phyloP scores from a whole-genome alignment of 768 basidiomycete genomes.

The Russula griseocarnosa region DNA sequence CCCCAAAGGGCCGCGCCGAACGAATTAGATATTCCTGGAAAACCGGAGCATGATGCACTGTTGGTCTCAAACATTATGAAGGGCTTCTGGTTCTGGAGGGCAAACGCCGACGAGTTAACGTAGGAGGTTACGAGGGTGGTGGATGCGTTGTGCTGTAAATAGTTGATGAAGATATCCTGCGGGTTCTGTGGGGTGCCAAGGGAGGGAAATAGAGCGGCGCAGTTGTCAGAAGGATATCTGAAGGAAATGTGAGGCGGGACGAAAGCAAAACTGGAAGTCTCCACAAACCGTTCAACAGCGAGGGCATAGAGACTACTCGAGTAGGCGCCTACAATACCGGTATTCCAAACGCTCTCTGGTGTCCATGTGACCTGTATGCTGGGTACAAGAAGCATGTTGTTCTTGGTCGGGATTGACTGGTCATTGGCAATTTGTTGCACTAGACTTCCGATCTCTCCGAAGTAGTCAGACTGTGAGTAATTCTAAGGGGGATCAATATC shows the following conservation, averaged over 20 bases:
- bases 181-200: slow-evolving; percentile 39
- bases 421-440: slow-evolving; percentile 22
- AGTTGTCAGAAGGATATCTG: slow-evolving; percentile 63
- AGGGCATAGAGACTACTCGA: slow-evolving; percentile 9
- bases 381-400: slow-evolving; percentile 23
- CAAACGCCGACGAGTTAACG: slow-evolving; percentile 42
- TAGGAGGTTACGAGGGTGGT: slow-evolving; percentile 51
- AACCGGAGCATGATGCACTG: slow-evolving; percentile 50
- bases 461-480: slow-evolving; percentile 31
- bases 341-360: slow-evolving; percentile 25
- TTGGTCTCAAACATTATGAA: slow-evolving; percentile 59
- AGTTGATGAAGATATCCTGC: slow-evolving; percentile 50
- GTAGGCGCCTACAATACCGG: slow-evolving; percentile 20
- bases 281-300: slow-evolving; percentile 25
- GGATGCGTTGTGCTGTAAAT: slow-evolving; percentile 57
- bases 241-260: slow-evolving; percentile 14
- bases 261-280: background rate
- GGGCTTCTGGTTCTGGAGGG: slow-evolving; percentile 40
- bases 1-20: slow-evolving; percentile 54
- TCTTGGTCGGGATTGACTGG: background rate
- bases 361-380: slow-evolving; percentile 23
- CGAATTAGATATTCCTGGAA: slow-evolving; percentile 52
- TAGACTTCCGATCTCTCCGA: slow-evolving; percentile 35
- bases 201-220: slow-evolving; percentile 45
- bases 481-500: background rate